Base-by-base conservation (phyloP, 164 flowering plant genomes). In the Vitis amurensis region DNA sequence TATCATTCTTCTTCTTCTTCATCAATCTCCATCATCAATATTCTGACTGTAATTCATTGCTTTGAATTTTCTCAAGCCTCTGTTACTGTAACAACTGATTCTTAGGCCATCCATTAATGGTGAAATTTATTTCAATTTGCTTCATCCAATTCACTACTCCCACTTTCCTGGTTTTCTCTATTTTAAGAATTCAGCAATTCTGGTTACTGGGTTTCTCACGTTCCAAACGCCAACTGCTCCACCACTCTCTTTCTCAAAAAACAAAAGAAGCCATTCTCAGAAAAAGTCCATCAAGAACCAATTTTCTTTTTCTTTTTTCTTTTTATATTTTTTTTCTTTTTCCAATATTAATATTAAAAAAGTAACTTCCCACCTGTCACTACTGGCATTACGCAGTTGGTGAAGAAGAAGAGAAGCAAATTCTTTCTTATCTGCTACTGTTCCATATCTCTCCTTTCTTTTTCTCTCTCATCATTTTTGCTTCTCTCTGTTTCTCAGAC, bases 31-130 rank as follows among this genome's bases (percentile, higher is more conserved):
- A 37, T 37, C 44, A 37, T 37, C 44, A 37, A 37, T 37, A 30
- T 65, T 62, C 73, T 71, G 55, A 71, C 74, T 67, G 70, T 67
- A 66, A 55, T 64, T 75, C 62, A 17, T 66, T 70, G 44, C 68
- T 52, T 23, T 53, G 2, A 16, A 49, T 16, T 9, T 27, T 12
- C 59, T 11, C 8, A 12, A 5, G 4, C 11, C 56, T 67, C 29
- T 57, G 59, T 62, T 65, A 59, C 61, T 75, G 74, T 67, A 75
- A 75, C 74, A 66, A 64, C 61, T 58, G 55, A 67, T 50, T 51
- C 31, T 13, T 16, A n/a, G 16, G 37, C 8, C 48, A 47, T 29
- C 68, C 56, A 69, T 68, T 37, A 63, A 63, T 67, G 66, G 53
- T 52, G 52, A 50, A 64, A 30, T 27, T 27, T 59, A 23, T 59